Evolutionary conservation across 2,329 filamentous ascomycete genomes (phyloP), one percentile per base, ranked within the genome.

Genomic region (Ceratocystis harringtonii): DNA sequence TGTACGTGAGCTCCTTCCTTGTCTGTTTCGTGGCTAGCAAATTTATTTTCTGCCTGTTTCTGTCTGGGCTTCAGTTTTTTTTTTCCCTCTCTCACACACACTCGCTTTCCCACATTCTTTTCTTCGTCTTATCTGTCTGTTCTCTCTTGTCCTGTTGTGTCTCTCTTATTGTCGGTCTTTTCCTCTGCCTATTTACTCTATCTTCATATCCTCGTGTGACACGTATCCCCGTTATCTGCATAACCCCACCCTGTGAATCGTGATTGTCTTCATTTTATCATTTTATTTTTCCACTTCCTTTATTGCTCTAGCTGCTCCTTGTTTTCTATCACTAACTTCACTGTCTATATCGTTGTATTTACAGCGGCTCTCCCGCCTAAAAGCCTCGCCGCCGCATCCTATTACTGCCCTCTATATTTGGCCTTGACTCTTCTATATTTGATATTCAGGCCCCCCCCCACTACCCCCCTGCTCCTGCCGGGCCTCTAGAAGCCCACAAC

Each of bases 171-270:
- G 36, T 12, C 36, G 36, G 36, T 41, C 36, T 15, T 15, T 7
- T 62, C 28, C 19, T 48, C 48, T 52, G 28, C 45, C 61, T 30
- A 43, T 32, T 41, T 8, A n/a, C 41, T 62, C 22, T 25, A 32
- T 36, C 52, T 58, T 58, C 52, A 58, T 58, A 30, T 58, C 52
- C 52, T 58, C 48, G 48, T 36, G 25, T 58, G 52, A n/a, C 28
- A 17, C 28, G 3, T n/a, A 17, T 58, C 52, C 28, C 6, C 52
- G 52, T 7, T 58, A 52, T 15, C 22, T 52, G 48, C 48, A 52
- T 52, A 52, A 52, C 17, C 28, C 52, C 52, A 7, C 32, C 17
- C 2, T 36, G 32, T 58, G 12, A 17, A 30, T 36, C 32, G 28
- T 30, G 15, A n/a, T 3, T 32, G 45, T 36, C 19, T 28, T 10